phyloP scores from a whole-genome alignment of 768 basidiomycete species.

The Macrocybe gigantea region DNA sequence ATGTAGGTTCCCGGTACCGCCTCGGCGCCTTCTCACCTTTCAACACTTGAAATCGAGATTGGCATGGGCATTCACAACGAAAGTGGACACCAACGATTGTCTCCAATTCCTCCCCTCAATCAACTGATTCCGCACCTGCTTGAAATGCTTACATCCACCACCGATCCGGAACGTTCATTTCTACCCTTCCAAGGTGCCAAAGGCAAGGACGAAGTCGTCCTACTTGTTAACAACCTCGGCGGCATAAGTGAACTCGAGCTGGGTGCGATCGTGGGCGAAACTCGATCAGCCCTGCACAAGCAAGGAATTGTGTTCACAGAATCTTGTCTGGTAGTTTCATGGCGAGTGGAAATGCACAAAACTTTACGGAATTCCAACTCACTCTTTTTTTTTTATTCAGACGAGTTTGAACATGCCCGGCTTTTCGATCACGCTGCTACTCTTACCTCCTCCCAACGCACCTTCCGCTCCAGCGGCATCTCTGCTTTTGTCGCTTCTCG shows the following conservation, averaged over 20 bases:
- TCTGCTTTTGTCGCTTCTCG: constrained; percentile 60
- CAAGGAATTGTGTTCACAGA: constrained; percentile 54
- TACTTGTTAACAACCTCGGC: constrained; percentile 86
- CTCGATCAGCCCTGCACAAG: constrained; percentile 45
- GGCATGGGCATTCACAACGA: constrained; percentile 94
- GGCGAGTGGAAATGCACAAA: constrained; percentile 34
- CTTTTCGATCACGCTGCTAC: constrained; percentile 77
- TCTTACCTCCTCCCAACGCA: constrained; percentile 52
- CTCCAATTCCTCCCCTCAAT: constrained; percentile 65
- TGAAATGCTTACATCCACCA: constrained; percentile 62
- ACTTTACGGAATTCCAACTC: neutral
- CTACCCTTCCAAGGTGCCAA: constrained; percentile 47
- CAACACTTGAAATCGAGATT: constrained; percentile 70
- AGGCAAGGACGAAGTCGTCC: constrained; percentile 64
- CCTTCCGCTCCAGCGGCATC: constrained; percentile 28
- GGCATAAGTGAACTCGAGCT: constrained; percentile 82
- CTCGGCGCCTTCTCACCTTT: constrained; percentile 46
- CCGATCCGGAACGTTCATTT: constrained; percentile 74
- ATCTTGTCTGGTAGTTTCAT: constrained; percentile 81
- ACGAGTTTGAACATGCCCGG: constrained; percentile 93
- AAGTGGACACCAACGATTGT: constrained; percentile 61
- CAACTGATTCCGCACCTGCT: constrained; percentile 68
- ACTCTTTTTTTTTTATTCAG: constrained; percentile 29
- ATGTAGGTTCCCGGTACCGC: constrained; percentile 75
- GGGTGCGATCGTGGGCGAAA: constrained; percentile 59